These are phyloP conservation scores for Penicillium salamii DNA, from an alignment of 495 filamentous ascomycete genomes.

Conservation along the genomic window DNA sequence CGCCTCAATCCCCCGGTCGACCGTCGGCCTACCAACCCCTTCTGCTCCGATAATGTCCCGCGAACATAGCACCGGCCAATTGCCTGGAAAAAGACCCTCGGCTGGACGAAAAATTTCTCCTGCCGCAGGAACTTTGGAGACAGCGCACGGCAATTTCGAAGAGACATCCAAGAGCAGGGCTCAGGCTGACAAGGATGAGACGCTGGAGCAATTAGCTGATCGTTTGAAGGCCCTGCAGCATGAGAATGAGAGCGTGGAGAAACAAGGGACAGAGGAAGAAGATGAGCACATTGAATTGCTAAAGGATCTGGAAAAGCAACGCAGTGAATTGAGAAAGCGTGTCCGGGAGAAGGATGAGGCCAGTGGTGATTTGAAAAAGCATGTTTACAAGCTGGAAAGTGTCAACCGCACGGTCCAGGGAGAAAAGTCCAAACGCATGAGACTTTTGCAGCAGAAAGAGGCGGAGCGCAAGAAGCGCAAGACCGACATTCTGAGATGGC, in stretches of 20 bases:
- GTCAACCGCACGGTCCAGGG: slow-evolving; percentile 81
- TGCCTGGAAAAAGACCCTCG: slow-evolving; percentile 61
- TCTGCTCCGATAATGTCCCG: slow-evolving; percentile 56
- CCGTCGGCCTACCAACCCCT: slow-evolving; percentile 52
- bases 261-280: slow-evolving; percentile 57
- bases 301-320: slow-evolving; percentile 56
- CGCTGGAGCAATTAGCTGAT: slow-evolving; percentile 61
- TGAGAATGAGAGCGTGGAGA: slow-evolving; percentile 74
- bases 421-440: slow-evolving; percentile 74
- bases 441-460: slow-evolving; percentile 59
- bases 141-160: slow-evolving; percentile 30
- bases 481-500: slow-evolving; percentile 58
- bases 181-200: slow-evolving; percentile 35
- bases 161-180: slow-evolving; percentile 33
- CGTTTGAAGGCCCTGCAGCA: slow-evolving; percentile 67
- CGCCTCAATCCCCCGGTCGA: slow-evolving; percentile 43
- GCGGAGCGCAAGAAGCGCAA: slow-evolving; percentile 59
- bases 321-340: slow-evolving; percentile 69
- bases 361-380: slow-evolving; percentile 74
- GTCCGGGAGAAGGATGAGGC: slow-evolving; percentile 83
- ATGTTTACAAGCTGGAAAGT: slow-evolving; percentile 76
- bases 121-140: slow-evolving; percentile 57
- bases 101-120: slow-evolving; percentile 76
- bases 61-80: slow-evolving; percentile 57
- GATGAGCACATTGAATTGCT: slow-evolving; percentile 70